Conservation (phyloP, 2,329 filamentous ascomycete genomes). For the Monosporascus cannonballus region DNA sequence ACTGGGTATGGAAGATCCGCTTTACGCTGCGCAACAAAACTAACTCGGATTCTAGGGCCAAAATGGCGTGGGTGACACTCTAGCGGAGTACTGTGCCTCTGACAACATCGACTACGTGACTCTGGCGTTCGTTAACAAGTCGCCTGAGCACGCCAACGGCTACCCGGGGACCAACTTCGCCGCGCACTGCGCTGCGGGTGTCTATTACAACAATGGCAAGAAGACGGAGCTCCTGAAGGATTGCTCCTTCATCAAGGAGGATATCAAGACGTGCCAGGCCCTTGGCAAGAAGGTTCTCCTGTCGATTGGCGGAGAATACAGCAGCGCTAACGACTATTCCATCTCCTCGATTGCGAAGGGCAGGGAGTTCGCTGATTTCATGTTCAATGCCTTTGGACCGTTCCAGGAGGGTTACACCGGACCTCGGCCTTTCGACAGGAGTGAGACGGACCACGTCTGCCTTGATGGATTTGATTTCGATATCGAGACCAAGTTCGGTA, state of each 20-base stretch:
- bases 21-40: background rate
- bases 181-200: constrained; percentile 27
- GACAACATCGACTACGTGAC: constrained; percentile 33
- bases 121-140: constrained; percentile 32
- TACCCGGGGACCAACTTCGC: constrained; percentile 35
- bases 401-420: constrained; percentile 15
- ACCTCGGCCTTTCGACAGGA: constrained; percentile 16
- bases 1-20: constrained; percentile 15
- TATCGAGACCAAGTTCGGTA: constrained; percentile 19
- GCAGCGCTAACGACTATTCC: constrained; percentile 26
- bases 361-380: constrained; percentile 29
- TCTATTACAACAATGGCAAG: constrained; percentile 21
- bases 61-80: constrained; percentile 13
- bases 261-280: constrained; percentile 43
- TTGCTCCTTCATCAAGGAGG: constrained; percentile 28
- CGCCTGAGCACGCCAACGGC: constrained; percentile 29
- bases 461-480: constrained; percentile 23
- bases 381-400: constrained; percentile 33
- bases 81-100: constrained; percentile 24
- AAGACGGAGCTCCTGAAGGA: constrained; percentile 25
- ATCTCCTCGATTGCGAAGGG: constrained; percentile 24
- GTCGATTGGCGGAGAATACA: constrained; percentile 51
- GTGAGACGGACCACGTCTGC: constrained; percentile 5
- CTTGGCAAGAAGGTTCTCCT: constrained; percentile 57
- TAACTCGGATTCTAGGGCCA: constrained; percentile 11